Percentiles rank a stretch among this genome's conserved stretches.
phyloP scores from a whole-genome alignment of 2,329 filamentous ascomycete species.

The Xylogone sp. region DNA sequence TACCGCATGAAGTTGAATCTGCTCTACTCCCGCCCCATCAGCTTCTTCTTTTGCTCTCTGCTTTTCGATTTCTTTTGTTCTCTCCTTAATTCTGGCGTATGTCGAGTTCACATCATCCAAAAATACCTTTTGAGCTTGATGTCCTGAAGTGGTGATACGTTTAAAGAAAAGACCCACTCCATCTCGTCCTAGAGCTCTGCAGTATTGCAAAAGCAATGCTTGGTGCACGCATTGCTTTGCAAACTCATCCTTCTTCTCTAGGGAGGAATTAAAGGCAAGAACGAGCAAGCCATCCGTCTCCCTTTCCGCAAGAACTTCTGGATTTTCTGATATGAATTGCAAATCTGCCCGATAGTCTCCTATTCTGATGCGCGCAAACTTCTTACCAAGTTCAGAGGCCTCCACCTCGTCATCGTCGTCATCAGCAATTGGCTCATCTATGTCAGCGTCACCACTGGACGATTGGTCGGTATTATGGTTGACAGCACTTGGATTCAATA shows the following conservation, averaged over 20 bases:
- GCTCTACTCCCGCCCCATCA: constrained; percentile 66
- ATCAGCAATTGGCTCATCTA: constrained; percentile 48
- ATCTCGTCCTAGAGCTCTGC: constrained; percentile 73
- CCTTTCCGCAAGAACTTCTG: constrained; percentile 72
- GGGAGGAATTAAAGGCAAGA: constrained; percentile 84
- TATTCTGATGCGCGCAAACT: constrained; percentile 75
- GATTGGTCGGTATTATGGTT: constrained; percentile 44
- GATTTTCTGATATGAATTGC: constrained; percentile 75
- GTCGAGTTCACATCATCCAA: constrained; percentile 88
- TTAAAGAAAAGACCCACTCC: constrained; percentile 94
- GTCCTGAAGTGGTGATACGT: constrained; percentile 82
- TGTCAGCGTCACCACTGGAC: constrained; percentile 58
- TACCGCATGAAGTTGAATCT: constrained; percentile 96
- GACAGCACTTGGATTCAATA: constrained; percentile 64
- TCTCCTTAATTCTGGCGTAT: constrained; percentile 74
- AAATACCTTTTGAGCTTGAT: constrained; percentile 89
- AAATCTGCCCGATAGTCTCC: constrained; percentile 71
- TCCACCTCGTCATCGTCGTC: constrained; percentile 72
- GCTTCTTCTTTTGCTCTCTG: constrained; percentile 50
- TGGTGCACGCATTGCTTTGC: constrained; percentile 89
- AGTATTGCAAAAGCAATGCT: constrained; percentile 90
- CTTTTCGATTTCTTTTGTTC: constrained; percentile 47
- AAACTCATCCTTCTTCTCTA: constrained; percentile 71
- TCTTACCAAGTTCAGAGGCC: constrained; percentile 71
- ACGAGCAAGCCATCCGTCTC: constrained; percentile 90